These are phyloP conservation scores for Lactarius hatsudake DNA, from an alignment of 768 basidiomycete species.

Conservation along the genomic window DNA sequence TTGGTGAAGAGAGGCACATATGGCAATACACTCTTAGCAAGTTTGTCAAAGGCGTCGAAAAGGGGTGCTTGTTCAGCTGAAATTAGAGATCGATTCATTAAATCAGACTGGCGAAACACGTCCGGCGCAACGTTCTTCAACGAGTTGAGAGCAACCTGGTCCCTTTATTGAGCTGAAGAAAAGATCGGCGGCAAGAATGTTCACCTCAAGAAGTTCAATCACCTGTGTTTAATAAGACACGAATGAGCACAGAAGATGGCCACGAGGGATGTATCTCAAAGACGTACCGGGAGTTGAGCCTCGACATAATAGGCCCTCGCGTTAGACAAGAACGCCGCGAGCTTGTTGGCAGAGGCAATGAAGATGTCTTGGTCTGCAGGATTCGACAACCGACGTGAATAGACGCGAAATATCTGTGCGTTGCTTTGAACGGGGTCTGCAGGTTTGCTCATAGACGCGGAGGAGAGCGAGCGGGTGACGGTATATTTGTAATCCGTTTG, in stretches of 20 bases:
- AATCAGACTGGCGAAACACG: slow-evolving; percentile 14
- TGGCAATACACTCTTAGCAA: slow-evolving; percentile 11
- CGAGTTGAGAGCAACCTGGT: slow-evolving; percentile 8
- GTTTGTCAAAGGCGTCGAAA: slow-evolving; percentile 15
- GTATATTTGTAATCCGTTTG: neutral
- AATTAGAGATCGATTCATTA: slow-evolving; percentile 4
- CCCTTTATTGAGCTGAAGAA: neutral
- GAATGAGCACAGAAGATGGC: neutral
- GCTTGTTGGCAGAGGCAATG: slow-evolving; percentile 6
- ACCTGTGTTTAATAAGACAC: slow-evolving; percentile 6
- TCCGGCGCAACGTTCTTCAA: slow-evolving; percentile 13
- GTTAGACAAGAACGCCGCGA: slow-evolving; percentile 12
- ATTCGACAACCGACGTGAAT: slow-evolving; percentile 9
- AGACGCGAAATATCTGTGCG: slow-evolving; percentile 17
- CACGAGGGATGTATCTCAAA: neutral
- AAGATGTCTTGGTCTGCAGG: slow-evolving; percentile 16
- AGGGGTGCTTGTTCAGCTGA: slow-evolving; percentile 14
- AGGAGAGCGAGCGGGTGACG: too few relatives aligned
- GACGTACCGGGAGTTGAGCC: slow-evolving; percentile 16
- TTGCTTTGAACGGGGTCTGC: slow-evolving; percentile 14
- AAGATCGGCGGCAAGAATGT: neutral
- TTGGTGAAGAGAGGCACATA: neutral
- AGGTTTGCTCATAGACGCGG: slow-evolving; percentile 7
- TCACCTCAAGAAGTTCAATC: slow-evolving; percentile 22
- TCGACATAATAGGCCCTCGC: slow-evolving; percentile 12